phyloP scores from a whole-genome alignment of 352 stramenopile species.

The Phytophthora vignae region DNA sequence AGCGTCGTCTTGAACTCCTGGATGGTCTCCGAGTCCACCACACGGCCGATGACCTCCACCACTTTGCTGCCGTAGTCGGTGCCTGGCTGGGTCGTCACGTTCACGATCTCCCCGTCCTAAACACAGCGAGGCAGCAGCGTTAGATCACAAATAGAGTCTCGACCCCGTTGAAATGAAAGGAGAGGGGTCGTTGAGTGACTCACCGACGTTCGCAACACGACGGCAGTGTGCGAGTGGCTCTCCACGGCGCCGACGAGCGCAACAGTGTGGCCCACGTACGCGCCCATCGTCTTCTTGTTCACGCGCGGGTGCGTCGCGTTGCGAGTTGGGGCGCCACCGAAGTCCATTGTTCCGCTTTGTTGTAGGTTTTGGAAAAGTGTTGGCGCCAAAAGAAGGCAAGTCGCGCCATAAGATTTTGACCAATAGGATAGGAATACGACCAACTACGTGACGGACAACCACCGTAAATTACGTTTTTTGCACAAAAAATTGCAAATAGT shows the following conservation, averaged over 20 bases:
- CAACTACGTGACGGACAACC: background rate
- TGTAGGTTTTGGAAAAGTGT: constrained; percentile 1
- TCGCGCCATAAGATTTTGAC: constrained; percentile 15
- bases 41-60: constrained; percentile 86
- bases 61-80: constrained; percentile 87
- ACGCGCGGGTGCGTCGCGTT: constrained; percentile 79
- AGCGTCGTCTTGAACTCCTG: constrained; percentile 89
- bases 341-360: constrained; percentile 54
- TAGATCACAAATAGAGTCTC: background rate
- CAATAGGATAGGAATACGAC: constrained; percentile 17
- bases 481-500: too few species aligned
- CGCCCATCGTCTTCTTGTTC: constrained; percentile 79
- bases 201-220: constrained; percentile 81
- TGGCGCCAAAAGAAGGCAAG: constrained; percentile 29
- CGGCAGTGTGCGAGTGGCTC: constrained; percentile 74
- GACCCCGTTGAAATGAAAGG: background rate
- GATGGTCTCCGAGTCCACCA: constrained; percentile 73
- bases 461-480: too few species aligned
- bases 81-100: constrained; percentile 74
- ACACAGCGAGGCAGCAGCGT: constrained; percentile 2
- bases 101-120: constrained; percentile 82
- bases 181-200: constrained; percentile 6
- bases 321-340: constrained; percentile 39
- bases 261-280: constrained; percentile 74
- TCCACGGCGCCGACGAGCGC: constrained; percentile 80